Base-by-base conservation (phyloP, 345 rosid species). In the Eucalyptus melliodora region DNA sequence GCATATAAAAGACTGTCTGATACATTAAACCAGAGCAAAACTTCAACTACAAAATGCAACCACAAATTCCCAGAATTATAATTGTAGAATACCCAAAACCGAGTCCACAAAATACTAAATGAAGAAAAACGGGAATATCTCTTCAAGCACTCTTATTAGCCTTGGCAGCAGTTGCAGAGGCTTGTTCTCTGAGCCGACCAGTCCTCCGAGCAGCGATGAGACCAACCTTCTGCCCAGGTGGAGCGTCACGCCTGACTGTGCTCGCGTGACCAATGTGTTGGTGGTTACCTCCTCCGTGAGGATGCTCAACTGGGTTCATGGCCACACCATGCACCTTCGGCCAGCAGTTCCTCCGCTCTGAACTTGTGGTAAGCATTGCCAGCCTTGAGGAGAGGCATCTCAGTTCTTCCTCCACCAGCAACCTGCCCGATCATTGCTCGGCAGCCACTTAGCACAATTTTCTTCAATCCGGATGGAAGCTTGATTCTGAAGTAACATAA, bases 151-250 rank as follows among this genome's bases (percentile, higher is more conserved):
- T 34, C 88, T 92, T 92, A 37, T 91, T 92, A 2, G 94, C 88
- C 90, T 93, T 93, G 47, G 94, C n/a, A 34, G 93, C 94, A 59
- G 91, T 89, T 17, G 93, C 94, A 7, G 93, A 90, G 15, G 93
- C 94, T 86, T 93, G 94, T 27, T 90, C 94, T 77, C 91, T 90
- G 49, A 90, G 93, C 50, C 93, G 93, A 90, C 95, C 95, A 34
- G 94, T 92, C 88, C 94, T 91, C 93, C 94, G 89, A 8, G 94
- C 93, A 27, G 94, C 95, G 49, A 94, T 94, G 86, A 92, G 95
- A 88, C 95, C 95, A 65, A 94, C 95, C 93, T 94, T 94, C 86
- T 94, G 94, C 86, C 95, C 95, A 4, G 95, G 92, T 44, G 94
- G 94, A 11, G 94, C 95, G 50, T 93, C 93, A 59, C 95, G 93